A percentile compares a stretch with the other conserved stretches of the same genome.
These are phyloP conservation scores for Annulohypoxylon maeteangense DNA, from an alignment of 495 filamentous ascomycete species.

Conservation along the genomic window DNA sequence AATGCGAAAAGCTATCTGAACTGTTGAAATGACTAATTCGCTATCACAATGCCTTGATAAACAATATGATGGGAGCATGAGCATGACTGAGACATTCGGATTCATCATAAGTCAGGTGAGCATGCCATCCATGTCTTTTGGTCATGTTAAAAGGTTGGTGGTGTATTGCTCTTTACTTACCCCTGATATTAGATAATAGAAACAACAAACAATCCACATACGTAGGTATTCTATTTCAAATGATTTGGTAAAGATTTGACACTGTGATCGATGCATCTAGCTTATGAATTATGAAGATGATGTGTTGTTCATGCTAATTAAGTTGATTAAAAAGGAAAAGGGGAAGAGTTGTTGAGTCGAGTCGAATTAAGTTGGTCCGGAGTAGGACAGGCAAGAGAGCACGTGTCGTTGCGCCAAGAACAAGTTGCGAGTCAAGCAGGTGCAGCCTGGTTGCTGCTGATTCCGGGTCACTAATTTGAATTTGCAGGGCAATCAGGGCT, in stretches of 20 bases:
- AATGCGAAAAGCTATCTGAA: background rate
- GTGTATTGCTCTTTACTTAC: background rate
- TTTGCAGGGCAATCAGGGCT: conserved; percentile 38
- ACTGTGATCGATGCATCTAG: background rate
- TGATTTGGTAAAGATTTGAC: background rate
- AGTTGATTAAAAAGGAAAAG: conserved; percentile 9
- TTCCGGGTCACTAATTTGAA: conserved; percentile 20
- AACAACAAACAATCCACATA: too few relatives aligned
- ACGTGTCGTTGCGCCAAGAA: conserved; percentile 38
- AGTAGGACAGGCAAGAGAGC: conserved; percentile 23
- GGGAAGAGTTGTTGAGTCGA: conserved; percentile 10
- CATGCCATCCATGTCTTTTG: background rate
- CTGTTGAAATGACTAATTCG: background rate
- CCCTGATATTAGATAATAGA: background rate
- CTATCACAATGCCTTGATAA: background rate
- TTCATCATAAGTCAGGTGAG: background rate
- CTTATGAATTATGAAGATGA: conserved; percentile 4
- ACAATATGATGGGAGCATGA: background rate
- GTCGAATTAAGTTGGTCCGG: background rate
- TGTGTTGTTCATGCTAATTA: conserved; percentile 3
- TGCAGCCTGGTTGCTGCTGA: too few relatives aligned
- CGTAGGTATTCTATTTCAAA: background rate
- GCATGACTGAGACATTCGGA: background rate
- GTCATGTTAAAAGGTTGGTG: background rate
- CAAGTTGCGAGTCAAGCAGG: conserved; percentile 29